Percentiles rank a stretch among this genome's conserved stretches.
These are phyloP conservation scores for Musa acuminata DNA, from an alignment of 176 grass and related monocot species.

Conservation along the genomic window DNA sequence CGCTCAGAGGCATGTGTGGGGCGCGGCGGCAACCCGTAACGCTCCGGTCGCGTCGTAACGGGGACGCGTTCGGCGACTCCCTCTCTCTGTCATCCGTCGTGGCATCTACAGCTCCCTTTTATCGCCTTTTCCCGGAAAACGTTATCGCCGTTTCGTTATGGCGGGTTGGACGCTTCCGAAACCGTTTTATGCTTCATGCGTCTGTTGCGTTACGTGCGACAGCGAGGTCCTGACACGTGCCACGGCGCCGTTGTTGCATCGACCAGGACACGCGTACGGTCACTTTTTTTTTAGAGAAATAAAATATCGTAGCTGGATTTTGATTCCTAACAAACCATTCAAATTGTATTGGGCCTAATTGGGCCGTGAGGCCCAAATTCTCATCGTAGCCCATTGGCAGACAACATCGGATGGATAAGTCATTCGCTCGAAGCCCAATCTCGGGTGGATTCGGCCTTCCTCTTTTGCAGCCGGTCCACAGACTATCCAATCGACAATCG, in stretches of 20 bases:
- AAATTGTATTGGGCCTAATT: no score
- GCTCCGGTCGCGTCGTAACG: background rate
- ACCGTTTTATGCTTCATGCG: background rate
- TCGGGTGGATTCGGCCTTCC: no score
- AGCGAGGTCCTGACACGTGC: background rate
- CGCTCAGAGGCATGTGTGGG: background rate
- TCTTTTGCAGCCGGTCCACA: no score
- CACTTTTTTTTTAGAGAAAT: no score
- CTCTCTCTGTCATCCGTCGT: background rate
- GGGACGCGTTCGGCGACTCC: background rate
- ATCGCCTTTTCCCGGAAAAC: no score
- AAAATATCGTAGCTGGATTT: no score
- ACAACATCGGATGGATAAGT: no score
- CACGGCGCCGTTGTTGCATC: background rate
- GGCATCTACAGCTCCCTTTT: background rate
- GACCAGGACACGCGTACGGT: background rate
- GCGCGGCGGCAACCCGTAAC: background rate
- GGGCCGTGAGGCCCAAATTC: no score
- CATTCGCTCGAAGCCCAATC: no score
- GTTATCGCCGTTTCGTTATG: background rate
- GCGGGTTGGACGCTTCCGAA: background rate
- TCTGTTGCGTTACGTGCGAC: background rate
- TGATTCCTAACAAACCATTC: no score
- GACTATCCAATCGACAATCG: no score
- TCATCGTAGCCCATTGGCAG: no score